Conservation (phyloP, 306 rosid species). For the Corylus heterophylla region DNA sequence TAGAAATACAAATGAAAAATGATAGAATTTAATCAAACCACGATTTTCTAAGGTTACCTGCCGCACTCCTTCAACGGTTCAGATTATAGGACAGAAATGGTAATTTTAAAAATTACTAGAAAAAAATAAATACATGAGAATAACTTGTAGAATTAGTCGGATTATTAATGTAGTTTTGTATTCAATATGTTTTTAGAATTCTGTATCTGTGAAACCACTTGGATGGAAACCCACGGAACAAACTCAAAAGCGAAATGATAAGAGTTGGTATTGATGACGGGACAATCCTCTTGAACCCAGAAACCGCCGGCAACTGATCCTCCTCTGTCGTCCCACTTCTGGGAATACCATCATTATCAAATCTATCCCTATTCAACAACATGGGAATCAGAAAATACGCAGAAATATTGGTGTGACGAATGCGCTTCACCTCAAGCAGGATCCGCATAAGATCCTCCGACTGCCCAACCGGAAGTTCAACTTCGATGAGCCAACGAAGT, state of each 20-base stretch:
- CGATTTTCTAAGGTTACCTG: too few species aligned
- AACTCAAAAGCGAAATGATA: not conserved
- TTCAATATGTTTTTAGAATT: not conserved
- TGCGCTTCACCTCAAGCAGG: not conserved
- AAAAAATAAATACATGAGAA: too few species aligned
- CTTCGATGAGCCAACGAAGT: constrained; percentile 8
- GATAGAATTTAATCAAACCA: too few species aligned
- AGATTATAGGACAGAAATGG: too few species aligned
- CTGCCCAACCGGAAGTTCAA: constrained; percentile 10
- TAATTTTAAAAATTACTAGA: too few species aligned
- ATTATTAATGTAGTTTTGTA: too few species aligned
- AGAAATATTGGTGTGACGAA: not conserved
- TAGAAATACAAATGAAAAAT: too few species aligned
- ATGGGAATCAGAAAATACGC: not conserved
- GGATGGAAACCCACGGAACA: not conserved
- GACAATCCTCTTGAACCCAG: constrained; percentile 7
- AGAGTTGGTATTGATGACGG: not conserved
- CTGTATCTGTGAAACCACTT: not conserved
- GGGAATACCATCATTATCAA: not conserved
- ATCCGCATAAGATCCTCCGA: not conserved
- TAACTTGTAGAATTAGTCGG: too few species aligned
- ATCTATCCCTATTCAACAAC: not conserved
- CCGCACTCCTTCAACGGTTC: too few species aligned
- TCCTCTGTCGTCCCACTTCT: not conserved
- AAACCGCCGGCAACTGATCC: not conserved